Base-by-base conservation (phyloP, 2,329 filamentous ascomycete genomes). In the Hymenoscyphus linearis region DNA sequence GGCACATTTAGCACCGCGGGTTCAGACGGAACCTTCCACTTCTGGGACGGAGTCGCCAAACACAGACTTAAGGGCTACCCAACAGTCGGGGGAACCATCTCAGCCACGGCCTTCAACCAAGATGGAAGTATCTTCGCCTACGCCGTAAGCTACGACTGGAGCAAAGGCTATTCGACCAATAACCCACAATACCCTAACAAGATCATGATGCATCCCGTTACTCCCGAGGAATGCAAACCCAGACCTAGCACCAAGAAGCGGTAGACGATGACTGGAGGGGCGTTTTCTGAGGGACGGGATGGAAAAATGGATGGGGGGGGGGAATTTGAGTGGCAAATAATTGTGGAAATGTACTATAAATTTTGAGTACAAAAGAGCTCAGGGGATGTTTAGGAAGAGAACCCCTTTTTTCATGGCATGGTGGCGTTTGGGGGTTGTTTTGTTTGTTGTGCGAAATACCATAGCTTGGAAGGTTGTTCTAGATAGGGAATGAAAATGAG, bases 1-100 rank as follows among this genome's bases (percentile, higher is more conserved):
- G 95, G 95, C 71, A 99, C 95, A n/a, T 99, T 99, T 79, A 96
- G 90, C 77, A 99, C 95, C 2, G 92, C 95, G 55, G 95, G 95
- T 60, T 90, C 88, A 36, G 95, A 99, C 76, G 95, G 95, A 59
- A 97, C 95, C 0, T 99, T 98, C 81, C 90, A 95, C 79, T 95
- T 93, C 82, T 95, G 90, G 90, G 95, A 99, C 71, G 93, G 93
- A 78, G 89, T 93, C 71, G 90, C 90, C 62, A 95, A 95, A 77
- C 90, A 95, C 76, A 82, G 90, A 40, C 83, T 95, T 64, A 95
- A 95, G 81, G 95, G 95, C 14, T 99, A 93, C 72, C 90, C 90
- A 54, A 82, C 84, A 26, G 89, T 92, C 5, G 89, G 90, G 18
- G 93, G 93, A 61, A 91, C 89, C 70, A 99, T 99, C 77, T 89